Percentiles rank a stretch among this genome's conserved stretches.
Evolutionary conservation across 1,139 yeast species (phyloP).

Genomic region (Geotrichum cucujoidarum): DNA sequence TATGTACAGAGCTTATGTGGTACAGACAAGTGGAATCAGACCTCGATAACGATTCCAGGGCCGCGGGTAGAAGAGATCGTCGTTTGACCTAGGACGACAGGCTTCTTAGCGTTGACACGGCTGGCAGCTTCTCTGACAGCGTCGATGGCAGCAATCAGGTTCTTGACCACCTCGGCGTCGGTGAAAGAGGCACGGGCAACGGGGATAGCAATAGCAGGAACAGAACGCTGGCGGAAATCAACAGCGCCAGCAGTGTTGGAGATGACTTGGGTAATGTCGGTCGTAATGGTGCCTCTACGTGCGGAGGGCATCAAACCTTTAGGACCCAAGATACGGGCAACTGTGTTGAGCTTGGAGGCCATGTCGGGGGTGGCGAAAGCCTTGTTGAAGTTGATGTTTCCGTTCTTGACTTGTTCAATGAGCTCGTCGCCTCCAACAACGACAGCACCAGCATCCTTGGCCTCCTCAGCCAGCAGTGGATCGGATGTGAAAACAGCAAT

Average conservation of each 20-base stretch:
- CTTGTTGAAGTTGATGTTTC: conserved; percentile 63
- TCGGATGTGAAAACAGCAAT: conserved; percentile 66
- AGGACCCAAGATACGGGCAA: conserved; percentile 82
- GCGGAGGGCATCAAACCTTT: conserved; percentile 83
- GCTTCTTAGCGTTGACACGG: conserved; percentile 49
- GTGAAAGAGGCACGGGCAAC: conserved; percentile 65
- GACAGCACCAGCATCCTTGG: conserved; percentile 55
- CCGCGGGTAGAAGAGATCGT: conserved; percentile 68
- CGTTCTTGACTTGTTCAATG: conserved; percentile 56
- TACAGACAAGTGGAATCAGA: conserved; percentile 29
- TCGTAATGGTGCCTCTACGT: conserved; percentile 81
- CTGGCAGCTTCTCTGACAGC: conserved; percentile 59
- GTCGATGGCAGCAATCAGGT: conserved; percentile 63
- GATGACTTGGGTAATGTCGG: conserved; percentile 54
- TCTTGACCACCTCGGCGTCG: conserved; percentile 69
- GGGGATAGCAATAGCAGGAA: conserved; percentile 50
- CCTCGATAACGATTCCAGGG: conserved; percentile 73
- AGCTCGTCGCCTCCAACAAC: conserved; percentile 70
- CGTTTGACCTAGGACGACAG: conserved; percentile 67
- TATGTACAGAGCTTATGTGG: no score
- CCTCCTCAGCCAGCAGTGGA: conserved; percentile 48
- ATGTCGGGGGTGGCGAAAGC: conserved; percentile 85
- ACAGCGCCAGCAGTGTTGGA: conserved; percentile 57
- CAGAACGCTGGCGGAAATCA: conserved; percentile 61
- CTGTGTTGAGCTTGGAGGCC: conserved; percentile 48